These are phyloP conservation scores for Cercophora newfieldiana DNA, from an alignment of 495 filamentous ascomycete species.

Conservation along the genomic window DNA sequence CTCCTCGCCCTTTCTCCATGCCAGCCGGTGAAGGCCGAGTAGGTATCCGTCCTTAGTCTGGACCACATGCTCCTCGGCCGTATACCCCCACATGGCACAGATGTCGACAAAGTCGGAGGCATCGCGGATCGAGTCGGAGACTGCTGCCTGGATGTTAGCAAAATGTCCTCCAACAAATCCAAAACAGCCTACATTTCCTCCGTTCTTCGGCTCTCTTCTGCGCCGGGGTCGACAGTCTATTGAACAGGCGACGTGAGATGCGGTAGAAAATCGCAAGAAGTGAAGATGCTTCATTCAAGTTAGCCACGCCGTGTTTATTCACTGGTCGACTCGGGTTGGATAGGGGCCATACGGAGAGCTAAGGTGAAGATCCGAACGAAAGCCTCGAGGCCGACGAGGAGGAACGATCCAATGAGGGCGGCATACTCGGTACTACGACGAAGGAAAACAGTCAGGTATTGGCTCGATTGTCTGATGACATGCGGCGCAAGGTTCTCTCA, in stretches of 20 bases:
- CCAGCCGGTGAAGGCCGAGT: conserved; percentile 83
- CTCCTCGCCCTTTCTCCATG: conserved; percentile 80
- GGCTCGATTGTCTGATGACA: not conserved
- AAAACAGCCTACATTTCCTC: conserved; percentile 50
- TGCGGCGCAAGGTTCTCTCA: conserved; percentile 39
- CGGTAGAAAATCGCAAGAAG: conserved; percentile 82
- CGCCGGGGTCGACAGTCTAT: conserved; percentile 70
- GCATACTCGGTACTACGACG: conserved; percentile 72
- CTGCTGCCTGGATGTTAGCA: conserved; percentile 39
- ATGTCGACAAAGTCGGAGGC: conserved; percentile 91
- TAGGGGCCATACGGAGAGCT: conserved; percentile 69
- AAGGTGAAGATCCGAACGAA: conserved; percentile 86
- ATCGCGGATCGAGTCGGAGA: conserved; percentile 56
- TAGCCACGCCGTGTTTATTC: conserved; percentile 30
- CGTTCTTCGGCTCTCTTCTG: conserved; percentile 60
- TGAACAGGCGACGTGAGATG: conserved; percentile 78
- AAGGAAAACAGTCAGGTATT: not conserved
- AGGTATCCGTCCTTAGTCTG: conserved; percentile 94
- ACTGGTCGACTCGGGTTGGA: not conserved
- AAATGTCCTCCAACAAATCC: not conserved
- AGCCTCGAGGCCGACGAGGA: conserved; percentile 77
- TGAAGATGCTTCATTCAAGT: conserved; percentile 59
- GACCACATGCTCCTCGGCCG: conserved; percentile 92
- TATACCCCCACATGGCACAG: conserved; percentile 84
- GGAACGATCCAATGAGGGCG: conserved; percentile 77